A percentile compares a stretch with the other conserved stretches of the same genome.
Evolutionary conservation across 164 flowering plant genomes (phyloP).

Genomic region (Aristolochia fimbriata): DNA sequence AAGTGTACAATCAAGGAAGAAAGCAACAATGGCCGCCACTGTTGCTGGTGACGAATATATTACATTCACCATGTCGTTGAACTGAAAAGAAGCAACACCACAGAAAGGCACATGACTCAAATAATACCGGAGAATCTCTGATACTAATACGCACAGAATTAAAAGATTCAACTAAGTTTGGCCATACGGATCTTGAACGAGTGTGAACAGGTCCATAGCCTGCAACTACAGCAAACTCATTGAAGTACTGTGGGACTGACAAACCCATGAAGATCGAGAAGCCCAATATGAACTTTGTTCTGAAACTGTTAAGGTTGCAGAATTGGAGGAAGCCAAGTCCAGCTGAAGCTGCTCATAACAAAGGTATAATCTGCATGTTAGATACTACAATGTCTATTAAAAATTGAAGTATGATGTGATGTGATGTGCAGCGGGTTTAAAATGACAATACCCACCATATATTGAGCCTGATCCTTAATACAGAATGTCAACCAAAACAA

Average conservation of each 20-base stretch:
- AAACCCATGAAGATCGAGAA: slow-evolving; percentile 88
- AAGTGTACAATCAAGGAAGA: slow-evolving; percentile 61
- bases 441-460: too few relatives aligned
- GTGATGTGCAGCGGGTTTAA: too few relatives aligned
- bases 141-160: background rate
- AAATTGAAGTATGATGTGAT: too few relatives aligned
- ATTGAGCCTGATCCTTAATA: too few relatives aligned
- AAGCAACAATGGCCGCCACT: slow-evolving; percentile 49
- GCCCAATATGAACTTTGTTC: slow-evolving; percentile 80
- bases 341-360: slow-evolving; percentile 58
- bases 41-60: slow-evolving; percentile 81
- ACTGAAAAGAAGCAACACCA: slow-evolving; percentile 30
- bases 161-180: background rate
- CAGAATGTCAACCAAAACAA: too few relatives aligned
- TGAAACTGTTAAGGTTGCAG: slow-evolving; percentile 93
- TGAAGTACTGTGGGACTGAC: slow-evolving; percentile 86
- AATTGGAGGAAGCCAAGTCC: slow-evolving; percentile 81
- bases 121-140: too few relatives aligned
- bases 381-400: too few relatives aligned
- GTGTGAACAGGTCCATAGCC: slow-evolving; percentile 79
- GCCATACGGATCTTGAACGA: slow-evolving; percentile 33
- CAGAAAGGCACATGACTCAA: too few relatives aligned
- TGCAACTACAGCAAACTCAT: slow-evolving; percentile 30
- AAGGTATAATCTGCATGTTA: too few relatives aligned
- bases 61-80: slow-evolving; percentile 62